phyloP scores from a whole-genome alignment of 1,284 basidiomycete genomes.

The Malassezia equina region DNA sequence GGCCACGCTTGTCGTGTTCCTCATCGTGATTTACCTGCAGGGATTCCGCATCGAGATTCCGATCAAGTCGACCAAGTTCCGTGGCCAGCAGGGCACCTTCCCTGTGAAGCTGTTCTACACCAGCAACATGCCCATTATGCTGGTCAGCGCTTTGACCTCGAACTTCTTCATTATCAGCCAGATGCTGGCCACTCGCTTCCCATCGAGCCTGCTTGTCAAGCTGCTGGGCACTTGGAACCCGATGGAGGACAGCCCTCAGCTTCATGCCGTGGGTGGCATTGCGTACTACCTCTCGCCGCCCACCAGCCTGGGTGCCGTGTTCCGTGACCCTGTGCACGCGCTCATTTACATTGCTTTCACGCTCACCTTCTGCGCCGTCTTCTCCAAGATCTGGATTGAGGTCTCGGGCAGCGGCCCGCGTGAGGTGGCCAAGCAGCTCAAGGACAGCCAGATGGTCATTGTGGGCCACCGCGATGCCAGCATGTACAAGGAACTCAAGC shows the following conservation, averaged over 20 bases:
- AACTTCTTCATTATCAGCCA: conserved; percentile 95
- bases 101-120: conserved; percentile 99
- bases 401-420: conserved; percentile 89
- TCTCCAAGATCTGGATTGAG: conserved; percentile 99
- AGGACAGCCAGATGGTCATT: conserved; percentile 98
- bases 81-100: conserved; percentile 86
- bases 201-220: conserved; percentile 75
- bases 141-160: conserved; percentile 81
- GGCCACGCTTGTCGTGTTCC: conserved; percentile 82
- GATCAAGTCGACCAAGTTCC: conserved; percentile 90
- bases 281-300: conserved; percentile 97
- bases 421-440: conserved; percentile 94
- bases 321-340: conserved; percentile 88
- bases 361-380: conserved; percentile 84
- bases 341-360: conserved; percentile 84
- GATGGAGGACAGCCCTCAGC: conserved; percentile 80
- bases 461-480: conserved; percentile 90
- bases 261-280: conserved; percentile 80
- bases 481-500: conserved; percentile 98
- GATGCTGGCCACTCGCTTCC: conserved; percentile 81
- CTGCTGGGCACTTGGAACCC: conserved; percentile 96
- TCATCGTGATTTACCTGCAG: conserved; percentile 92
- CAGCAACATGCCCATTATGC: conserved; percentile 99
- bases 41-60: conserved; percentile 98
- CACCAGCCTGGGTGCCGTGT: conserved; percentile 72